phyloP scores from a whole-genome alignment of 2,329 filamentous ascomycete species.

The Pyrenochaeta sp. region DNA sequence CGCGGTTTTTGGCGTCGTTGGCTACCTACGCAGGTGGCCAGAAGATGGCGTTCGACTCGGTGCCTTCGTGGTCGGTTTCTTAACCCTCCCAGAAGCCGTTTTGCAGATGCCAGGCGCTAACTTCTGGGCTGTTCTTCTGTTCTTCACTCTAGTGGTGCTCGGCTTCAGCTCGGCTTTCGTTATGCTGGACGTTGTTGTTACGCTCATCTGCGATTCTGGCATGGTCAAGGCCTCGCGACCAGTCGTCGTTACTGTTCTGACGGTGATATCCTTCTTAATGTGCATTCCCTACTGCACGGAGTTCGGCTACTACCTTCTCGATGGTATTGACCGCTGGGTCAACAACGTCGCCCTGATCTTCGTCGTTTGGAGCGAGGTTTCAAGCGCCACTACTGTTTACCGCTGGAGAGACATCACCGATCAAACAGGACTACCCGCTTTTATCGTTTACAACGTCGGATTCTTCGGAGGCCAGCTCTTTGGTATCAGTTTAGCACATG shows the following conservation, averaged over 20 bases:
- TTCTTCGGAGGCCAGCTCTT: conserved; percentile 64
- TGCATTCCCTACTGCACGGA: conserved; percentile 66
- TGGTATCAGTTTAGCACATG: conserved; percentile 62
- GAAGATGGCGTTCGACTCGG: conserved; percentile 58
- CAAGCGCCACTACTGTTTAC: conserved; percentile 63
- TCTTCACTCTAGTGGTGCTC: conserved; percentile 66
- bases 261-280: conserved; percentile 61
- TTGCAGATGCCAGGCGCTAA: conserved; percentile 65
- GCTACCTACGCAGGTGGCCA: conserved; percentile 56
- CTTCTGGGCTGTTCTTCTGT: conserved; percentile 66
- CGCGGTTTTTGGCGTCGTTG: conserved; percentile 65
- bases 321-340: conserved; percentile 64
- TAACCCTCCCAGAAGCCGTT: conserved; percentile 66
- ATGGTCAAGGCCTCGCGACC: conserved; percentile 56
- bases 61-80: conserved; percentile 65
- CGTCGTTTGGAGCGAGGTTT: conserved; percentile 63
- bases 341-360: conserved; percentile 65
- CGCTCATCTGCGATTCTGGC: conserved; percentile 63
- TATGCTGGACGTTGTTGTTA: conserved; percentile 66
- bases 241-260: conserved; percentile 60
- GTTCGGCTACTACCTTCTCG: conserved; percentile 65
- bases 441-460: conserved; percentile 59
- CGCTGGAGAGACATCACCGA: conserved; percentile 60
- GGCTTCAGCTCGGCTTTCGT: conserved; percentile 68
- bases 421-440: conserved; percentile 56